Evolutionary conservation across 495 filamentous ascomycete genomes (phyloP).

Genomic region (Collariella sp.): DNA sequence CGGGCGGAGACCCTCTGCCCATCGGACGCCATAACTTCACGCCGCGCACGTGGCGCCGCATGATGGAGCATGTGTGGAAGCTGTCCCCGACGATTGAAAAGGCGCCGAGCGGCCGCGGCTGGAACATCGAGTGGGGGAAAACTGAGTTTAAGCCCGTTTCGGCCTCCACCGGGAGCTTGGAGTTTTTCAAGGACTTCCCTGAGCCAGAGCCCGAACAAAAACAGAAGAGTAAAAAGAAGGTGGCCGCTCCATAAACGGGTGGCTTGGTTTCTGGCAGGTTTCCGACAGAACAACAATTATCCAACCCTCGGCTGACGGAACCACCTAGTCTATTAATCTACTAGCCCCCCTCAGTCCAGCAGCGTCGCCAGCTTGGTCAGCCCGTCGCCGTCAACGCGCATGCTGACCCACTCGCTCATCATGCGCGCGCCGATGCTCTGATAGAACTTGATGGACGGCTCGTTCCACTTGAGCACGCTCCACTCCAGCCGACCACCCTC

Average conservation of each 20-base stretch:
- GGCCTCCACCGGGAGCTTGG: slow-evolving; percentile 10
- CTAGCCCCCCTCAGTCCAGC: slow-evolving; percentile 23
- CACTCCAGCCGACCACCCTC: slow-evolving; percentile 77
- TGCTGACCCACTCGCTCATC: slow-evolving; percentile 83
- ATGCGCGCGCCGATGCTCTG: slow-evolving; percentile 67
- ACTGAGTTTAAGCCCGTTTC: slow-evolving; percentile 4
- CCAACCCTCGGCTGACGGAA: too few species aligned
- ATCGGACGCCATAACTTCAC: slow-evolving; percentile 23
- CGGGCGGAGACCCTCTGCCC: slow-evolving; percentile 23
- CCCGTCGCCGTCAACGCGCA: slow-evolving; percentile 74
- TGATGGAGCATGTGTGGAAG: slow-evolving; percentile 29
- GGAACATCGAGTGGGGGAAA: slow-evolving; percentile 31
- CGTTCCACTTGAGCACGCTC: slow-evolving; percentile 88
- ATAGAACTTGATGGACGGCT: slow-evolving; percentile 84
- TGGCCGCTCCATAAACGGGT: background rate
- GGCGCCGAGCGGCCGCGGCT: slow-evolving; percentile 15
- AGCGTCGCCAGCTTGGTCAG: slow-evolving; percentile 52
- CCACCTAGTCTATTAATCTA: too few species aligned
- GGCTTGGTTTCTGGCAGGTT: too few species aligned
- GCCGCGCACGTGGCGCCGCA: slow-evolving; percentile 19
- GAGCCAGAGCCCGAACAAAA: background rate
- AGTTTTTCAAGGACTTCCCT: slow-evolving; percentile 12
- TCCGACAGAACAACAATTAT: too few species aligned
- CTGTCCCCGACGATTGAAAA: slow-evolving; percentile 25
- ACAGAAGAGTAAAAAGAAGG: background rate